These are phyloP conservation scores for Penium margaritaceum DNA, from an alignment of 139 green algal genomes.

Conservation along the genomic window DNA sequence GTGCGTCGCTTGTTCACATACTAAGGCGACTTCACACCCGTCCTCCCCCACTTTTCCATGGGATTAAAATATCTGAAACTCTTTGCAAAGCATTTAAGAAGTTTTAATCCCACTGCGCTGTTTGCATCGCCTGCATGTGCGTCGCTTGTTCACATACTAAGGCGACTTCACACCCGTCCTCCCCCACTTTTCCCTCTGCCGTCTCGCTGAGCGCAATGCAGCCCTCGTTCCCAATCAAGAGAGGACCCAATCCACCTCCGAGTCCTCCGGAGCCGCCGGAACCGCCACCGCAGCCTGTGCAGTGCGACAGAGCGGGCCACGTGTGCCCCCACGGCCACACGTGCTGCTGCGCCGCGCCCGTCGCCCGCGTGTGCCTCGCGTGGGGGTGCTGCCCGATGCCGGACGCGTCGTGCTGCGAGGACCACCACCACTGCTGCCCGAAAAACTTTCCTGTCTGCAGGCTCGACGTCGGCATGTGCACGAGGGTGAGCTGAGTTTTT, in stretches of 20 bases:
- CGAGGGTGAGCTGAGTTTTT: slow-evolving; percentile 34
- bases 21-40: too few relatives aligned
- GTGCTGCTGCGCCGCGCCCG: slow-evolving; percentile 75
- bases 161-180: too few relatives aligned
- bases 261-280: slow-evolving; percentile 21
- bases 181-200: too few relatives aligned
- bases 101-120: too few relatives aligned
- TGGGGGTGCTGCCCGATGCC: slow-evolving; percentile 88
- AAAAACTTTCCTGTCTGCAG: slow-evolving; percentile 76
- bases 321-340: slow-evolving; percentile 54
- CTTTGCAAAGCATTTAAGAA: too few relatives aligned
- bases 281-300: slow-evolving; percentile 46
- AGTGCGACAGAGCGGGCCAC: slow-evolving; percentile 66
- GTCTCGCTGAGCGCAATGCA: too few relatives aligned
- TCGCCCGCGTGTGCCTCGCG: slow-evolving; percentile 63
- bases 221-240: slow-evolving; percentile 84
- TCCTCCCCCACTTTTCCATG: too few relatives aligned
- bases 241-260: slow-evolving; percentile 60
- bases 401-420: slow-evolving; percentile 77
- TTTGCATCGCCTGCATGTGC: too few relatives aligned
- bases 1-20: too few relatives aligned
- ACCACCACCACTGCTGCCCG: slow-evolving; percentile 90
- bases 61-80: too few relatives aligned
- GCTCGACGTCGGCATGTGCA: slow-evolving; percentile 43
- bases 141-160: too few relatives aligned